Conservation (phyloP, 805 yeast genomes). For the Metschnikowia hibisci region DNA sequence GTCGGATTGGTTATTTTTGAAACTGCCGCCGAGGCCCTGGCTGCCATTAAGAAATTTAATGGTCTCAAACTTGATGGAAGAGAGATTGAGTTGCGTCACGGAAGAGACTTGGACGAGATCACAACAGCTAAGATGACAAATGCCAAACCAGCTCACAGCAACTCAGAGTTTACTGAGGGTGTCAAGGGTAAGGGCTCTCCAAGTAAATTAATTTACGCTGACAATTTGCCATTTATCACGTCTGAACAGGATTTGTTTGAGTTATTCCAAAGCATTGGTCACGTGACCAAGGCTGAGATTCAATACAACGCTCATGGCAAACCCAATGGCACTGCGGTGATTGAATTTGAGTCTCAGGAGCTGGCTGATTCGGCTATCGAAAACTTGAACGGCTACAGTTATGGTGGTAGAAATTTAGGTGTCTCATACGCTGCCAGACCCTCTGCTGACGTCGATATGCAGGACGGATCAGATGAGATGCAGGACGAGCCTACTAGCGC, state of each 20-base stretch:
- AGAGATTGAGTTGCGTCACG: constrained; percentile 73
- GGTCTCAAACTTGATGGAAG: constrained; percentile 76
- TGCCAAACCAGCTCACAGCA: constrained; percentile 22
- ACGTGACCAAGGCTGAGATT: constrained; percentile 71
- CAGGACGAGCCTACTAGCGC: background rate
- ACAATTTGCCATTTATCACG: constrained; percentile 87
- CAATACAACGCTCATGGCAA: constrained; percentile 55
- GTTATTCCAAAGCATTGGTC: constrained; percentile 79
- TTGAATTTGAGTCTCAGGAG: constrained; percentile 62
- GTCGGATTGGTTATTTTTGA: constrained; percentile 76
- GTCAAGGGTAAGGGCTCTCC: constrained; percentile 59
- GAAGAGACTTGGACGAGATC: constrained; percentile 29
- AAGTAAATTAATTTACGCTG: constrained; percentile 52
- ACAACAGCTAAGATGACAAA: constrained; percentile 6
- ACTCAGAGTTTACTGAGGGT: constrained; percentile 61
- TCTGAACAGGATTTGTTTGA: constrained; percentile 79
- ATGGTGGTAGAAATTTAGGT: constrained; percentile 73
- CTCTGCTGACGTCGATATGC: constrained; percentile 2
- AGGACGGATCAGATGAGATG: constrained; percentile 7
- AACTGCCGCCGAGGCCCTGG: constrained; percentile 61
- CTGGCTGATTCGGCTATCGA: constrained; percentile 72
- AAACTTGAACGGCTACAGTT: constrained; percentile 73
- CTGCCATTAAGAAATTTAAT: constrained; percentile 66
- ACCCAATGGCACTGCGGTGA: constrained; percentile 83
- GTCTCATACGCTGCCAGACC: constrained; percentile 58